phyloP scores from a whole-genome alignment of 2,329 filamentous ascomycete genomes.

The Penicillium sp. region DNA sequence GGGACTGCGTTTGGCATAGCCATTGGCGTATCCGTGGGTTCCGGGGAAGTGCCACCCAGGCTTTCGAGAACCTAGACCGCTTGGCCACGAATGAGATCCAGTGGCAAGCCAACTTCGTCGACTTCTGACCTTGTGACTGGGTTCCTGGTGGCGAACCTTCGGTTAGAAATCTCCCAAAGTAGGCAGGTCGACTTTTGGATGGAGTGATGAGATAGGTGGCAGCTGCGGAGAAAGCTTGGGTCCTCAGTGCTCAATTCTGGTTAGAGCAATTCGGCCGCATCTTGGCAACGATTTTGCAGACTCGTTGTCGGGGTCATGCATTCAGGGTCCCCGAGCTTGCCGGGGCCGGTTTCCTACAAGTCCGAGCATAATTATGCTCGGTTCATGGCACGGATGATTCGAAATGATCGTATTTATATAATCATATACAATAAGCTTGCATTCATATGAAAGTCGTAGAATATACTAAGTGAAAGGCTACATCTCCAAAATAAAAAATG shows the following conservation, averaged over 20 bases:
- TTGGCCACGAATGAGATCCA: neutral
- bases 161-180: neutral
- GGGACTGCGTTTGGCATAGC: slow-evolving; percentile 1
- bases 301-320: neutral
- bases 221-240: slow-evolving; percentile 4
- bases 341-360: no score
- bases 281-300: neutral
- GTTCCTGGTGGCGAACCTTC: slow-evolving; percentile 3
- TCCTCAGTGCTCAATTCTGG: neutral
- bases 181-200: neutral
- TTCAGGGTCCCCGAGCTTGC: neutral
- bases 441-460: neutral
- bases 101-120: slow-evolving; percentile 8
- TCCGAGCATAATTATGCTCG: neutral
- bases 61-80: slow-evolving; percentile 9
- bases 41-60: slow-evolving; percentile 1
- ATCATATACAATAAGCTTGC: neutral
- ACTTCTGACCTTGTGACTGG: slow-evolving; percentile 8
- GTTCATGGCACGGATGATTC: neutral
- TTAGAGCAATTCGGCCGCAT: neutral
- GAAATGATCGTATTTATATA: neutral
- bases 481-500: slow-evolving; percentile 1
- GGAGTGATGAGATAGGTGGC: slow-evolving; percentile 18
- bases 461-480: neutral
- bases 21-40: neutral